A percentile compares a stretch with the other conserved stretches of the same genome.
These are phyloP conservation scores for Saturnispora bothae DNA, from an alignment of 805 yeast species.

Conservation along the genomic window DNA sequence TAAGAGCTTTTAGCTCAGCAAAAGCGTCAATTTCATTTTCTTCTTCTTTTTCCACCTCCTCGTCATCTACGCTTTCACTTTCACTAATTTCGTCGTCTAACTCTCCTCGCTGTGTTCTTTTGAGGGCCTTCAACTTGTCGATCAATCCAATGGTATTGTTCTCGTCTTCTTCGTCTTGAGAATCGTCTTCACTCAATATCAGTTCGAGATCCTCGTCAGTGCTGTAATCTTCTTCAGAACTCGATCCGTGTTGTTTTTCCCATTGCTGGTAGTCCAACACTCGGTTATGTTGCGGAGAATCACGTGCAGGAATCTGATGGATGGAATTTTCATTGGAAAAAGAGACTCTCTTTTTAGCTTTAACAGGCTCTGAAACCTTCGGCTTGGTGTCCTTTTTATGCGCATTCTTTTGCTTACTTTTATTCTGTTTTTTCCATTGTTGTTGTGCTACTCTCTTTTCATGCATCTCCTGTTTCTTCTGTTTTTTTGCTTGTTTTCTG, in stretches of 20 bases:
- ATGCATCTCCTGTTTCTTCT: constrained; percentile 24
- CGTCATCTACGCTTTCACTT: constrained; percentile 19
- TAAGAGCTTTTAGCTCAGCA: constrained; percentile 17
- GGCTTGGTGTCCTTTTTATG: background rate
- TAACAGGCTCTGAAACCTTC: background rate
- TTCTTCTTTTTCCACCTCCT: constrained; percentile 7
- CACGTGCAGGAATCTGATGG: constrained; percentile 12
- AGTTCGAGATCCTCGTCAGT: constrained; percentile 8
- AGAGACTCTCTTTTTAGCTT: constrained; percentile 12
- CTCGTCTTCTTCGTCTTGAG: constrained; percentile 14
- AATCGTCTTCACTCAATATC: constrained; percentile 9
- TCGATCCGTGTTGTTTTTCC: constrained; percentile 9
- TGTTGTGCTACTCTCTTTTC: constrained; percentile 2
- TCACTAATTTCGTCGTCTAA: constrained; percentile 12
- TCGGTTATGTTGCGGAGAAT: constrained; percentile 3
- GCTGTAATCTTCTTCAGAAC: constrained; percentile 9
- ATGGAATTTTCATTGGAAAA: constrained; percentile 15
- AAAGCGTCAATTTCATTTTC: constrained; percentile 22
- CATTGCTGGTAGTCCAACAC: constrained; percentile 10
- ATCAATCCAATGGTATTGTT: constrained; percentile 9
- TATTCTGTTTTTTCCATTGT: constrained; percentile 1
- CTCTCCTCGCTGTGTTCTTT: constrained; percentile 12
- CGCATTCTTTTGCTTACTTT: background rate
- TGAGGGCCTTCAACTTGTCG: constrained; percentile 11
- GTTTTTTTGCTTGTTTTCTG: constrained; percentile 29